phyloP scores from a whole-genome alignment of 176 grass and related monocot genomes.

The Zoysia pacifica region DNA sequence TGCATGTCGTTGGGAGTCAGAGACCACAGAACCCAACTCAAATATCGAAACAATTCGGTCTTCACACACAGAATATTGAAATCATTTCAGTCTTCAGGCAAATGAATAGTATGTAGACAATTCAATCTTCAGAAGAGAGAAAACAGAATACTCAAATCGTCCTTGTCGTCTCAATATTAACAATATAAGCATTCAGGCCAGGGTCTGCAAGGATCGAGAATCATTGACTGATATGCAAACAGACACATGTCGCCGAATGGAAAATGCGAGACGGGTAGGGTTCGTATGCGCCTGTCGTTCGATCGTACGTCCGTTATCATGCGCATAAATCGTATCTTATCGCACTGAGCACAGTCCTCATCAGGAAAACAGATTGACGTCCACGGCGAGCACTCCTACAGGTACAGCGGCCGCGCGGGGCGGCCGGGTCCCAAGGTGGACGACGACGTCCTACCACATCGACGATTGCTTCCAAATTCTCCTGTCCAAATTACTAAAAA shows the following conservation, averaged over 20 bases:
- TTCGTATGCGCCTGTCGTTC: conserved; percentile 11
- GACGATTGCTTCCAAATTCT: background rate
- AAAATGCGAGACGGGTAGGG: background rate
- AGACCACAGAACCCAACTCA: background rate
- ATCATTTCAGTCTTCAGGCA: background rate
- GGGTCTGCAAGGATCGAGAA: background rate
- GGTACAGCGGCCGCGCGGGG: background rate
- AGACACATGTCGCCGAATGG: background rate
- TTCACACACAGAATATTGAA: background rate
- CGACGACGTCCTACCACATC: conserved; percentile 50
- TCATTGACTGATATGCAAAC: background rate
- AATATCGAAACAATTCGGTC: background rate
- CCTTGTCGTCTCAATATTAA: background rate
- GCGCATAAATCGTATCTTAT: conserved; percentile 27
- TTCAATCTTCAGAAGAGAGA: background rate
- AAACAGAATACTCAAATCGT: background rate
- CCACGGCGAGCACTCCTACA: conserved; percentile 10
- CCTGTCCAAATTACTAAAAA: conserved; percentile 38
- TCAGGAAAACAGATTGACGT: conserved; percentile 35
- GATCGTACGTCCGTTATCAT: conserved; percentile 40
- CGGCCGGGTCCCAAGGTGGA: conserved; percentile 27
- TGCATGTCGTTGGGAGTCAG: background rate
- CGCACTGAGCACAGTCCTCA: conserved; percentile 22
- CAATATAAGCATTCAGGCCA: background rate
- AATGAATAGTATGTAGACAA: background rate